Evolutionary conservation across 192 early-diverging fungal species (phyloP), one percentile per base, ranked within the genome.

Genomic region (Coemansia sp.): DNA sequence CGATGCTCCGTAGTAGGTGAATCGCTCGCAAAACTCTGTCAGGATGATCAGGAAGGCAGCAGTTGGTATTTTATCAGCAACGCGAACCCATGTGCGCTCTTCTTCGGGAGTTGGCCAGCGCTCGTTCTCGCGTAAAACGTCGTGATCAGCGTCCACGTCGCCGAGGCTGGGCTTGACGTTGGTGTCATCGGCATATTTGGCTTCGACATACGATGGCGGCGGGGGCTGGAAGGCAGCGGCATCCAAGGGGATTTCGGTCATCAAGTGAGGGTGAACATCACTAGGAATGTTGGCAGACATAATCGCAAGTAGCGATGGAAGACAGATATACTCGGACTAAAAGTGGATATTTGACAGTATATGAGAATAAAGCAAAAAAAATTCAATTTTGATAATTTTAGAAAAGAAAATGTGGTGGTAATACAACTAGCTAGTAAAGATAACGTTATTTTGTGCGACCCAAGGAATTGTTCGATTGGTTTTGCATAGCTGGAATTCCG

Each of bases 1-100:
- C 5, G 86, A 85, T 10, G 83, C 79, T 18, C 88, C 88, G 65
- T 88, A 88, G 71, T 87, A 89, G 9, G 87, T 70, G 20, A 89
- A 83, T 5, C 87, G 81, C 71, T 89, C 86, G 74, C 86, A 86
- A 31, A 89, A 80, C 75, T 89, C 87, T 20, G 74, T 86, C 44
- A 86, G 49, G 6, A 87, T 55, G 31, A 87, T 75, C 15, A 89
- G 78, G 33, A 82, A 71, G 2, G 88, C 83, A n/a, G 78, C 55
- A 8, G 49, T 22, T n/a, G 90, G 89, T 18, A 92, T 31, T 1
- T 36, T 31, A 47, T 89, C 90, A 11, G 87, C 71, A 8, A 89
- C 80, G 50, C 79, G 75, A n/a, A 79, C 76, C 46, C 88, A 73
- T 5, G 64, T 81, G 20, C 65, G 71, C 68, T 81, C 74, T 20